Base-by-base conservation (phyloP, 352 stramenopile genomes). In the Globisporangium polare region DNA sequence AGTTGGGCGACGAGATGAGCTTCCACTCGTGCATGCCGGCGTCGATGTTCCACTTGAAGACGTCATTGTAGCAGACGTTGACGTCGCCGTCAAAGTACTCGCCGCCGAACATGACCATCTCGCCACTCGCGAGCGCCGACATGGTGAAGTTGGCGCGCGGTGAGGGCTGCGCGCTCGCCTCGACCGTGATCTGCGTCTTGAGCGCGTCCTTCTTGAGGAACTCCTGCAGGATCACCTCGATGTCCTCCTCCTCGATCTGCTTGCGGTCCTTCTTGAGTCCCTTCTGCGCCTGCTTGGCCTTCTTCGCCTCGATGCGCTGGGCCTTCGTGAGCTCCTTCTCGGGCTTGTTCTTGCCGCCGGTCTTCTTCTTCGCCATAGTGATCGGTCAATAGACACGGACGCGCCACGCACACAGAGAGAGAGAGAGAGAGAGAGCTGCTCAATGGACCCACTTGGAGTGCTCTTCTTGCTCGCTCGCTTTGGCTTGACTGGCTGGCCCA, bases 41-140 rank as follows among this genome's bases (percentile, higher is more conserved):
- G 65, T 97, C 90, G 22, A 96, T 47, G 77, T 96, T 95, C 90
- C 90, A 98, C 64, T 92, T 85, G 60, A 96, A 97, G 8, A 99
- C 78, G 59, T 99, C 96, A 68, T 99, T 98, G 74, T 95, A 98
- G 65, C 97, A 97, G 33, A 92, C 80, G 62, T 98, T 99, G 71
- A 97, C 85, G 60, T 98, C 88, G 43, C 97, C 97, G 72, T 99
- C 92, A 72, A 96, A 99, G 74, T 97, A 99, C 77, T 99, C 97
- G 51, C 97, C 97, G 39, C 97, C 97, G 73, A 99, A 99, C 45
- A 98, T 73, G 56, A 97, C 66, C 69, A 98, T 86, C 53, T 95
- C 86, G 51, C 88, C 87, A 7, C 62, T 87, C 1, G 74, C 70
- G 29, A 95, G 74, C 45, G 80, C 75, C 20, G 81, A 89, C 52